Evolutionary conservation across 306 rosid species (phyloP).

Genomic region (Prunus kanzakura): DNA sequence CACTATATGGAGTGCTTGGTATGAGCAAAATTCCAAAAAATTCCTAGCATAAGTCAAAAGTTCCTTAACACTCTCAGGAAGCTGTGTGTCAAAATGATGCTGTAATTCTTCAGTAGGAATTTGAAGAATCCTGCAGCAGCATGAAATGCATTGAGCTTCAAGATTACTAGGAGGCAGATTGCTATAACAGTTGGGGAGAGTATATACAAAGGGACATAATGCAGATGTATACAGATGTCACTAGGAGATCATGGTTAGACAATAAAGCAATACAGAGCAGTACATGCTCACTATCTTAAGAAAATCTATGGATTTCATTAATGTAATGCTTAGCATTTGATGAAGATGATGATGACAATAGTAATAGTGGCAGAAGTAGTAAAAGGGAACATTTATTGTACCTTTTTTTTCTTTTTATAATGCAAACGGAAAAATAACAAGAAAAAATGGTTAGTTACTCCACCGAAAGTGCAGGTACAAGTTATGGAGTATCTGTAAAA

Average conservation of each 20-base stretch:
- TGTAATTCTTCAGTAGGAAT: conserved; percentile 59
- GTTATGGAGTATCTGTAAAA: neutral
- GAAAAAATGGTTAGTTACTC: no score
- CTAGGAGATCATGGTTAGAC: neutral
- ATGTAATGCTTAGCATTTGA: neutral
- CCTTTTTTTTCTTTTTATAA: no score
- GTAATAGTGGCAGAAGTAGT: neutral
- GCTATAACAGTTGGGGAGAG: neutral
- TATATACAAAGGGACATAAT: neutral
- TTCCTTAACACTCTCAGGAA: conserved; percentile 53
- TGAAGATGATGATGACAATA: neutral
- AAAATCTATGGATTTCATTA: neutral
- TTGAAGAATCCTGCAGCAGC: conserved; percentile 58
- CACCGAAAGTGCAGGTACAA: neutral
- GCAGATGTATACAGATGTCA: neutral
- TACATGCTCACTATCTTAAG: neutral
- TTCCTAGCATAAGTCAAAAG: conserved; percentile 63
- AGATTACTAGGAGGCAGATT: neutral
- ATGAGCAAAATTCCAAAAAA: conserved; percentile 74
- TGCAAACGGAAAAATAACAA: no score
- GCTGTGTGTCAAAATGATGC: conserved; percentile 62
- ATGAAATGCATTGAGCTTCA: conserved; percentile 2
- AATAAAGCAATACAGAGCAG: neutral
- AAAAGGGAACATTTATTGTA: neutral
- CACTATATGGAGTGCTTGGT: conserved; percentile 50